Conservation (phyloP, 805 yeast genomes). For the Hemisphaericaspora nanyangensis region DNA sequence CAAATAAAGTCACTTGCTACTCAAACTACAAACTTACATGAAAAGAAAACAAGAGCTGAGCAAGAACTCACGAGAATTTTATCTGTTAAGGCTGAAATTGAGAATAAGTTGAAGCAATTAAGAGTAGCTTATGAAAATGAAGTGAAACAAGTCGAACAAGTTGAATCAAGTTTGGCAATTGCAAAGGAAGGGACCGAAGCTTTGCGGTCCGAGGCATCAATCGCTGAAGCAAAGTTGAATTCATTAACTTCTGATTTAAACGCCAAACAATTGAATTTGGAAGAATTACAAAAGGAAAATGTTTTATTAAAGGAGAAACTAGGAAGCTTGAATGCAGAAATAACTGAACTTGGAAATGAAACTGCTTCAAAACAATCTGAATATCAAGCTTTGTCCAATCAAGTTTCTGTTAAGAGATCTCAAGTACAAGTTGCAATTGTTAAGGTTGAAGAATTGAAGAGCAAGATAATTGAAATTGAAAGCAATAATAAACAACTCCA, state of each 20-base stretch:
- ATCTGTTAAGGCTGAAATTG: constrained; percentile 65
- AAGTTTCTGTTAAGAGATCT: constrained; percentile 61
- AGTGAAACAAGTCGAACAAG: constrained; percentile 67
- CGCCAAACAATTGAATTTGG: constrained; percentile 55
- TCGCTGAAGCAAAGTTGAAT: constrained; percentile 75
- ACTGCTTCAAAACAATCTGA: constrained; percentile 50
- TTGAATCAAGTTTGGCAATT: constrained; percentile 57
- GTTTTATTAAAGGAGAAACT: constrained; percentile 64
- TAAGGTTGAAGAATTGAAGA: constrained; percentile 37
- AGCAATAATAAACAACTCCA: constrained; percentile 18
- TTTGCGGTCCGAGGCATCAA: constrained; percentile 65
- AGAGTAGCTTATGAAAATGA: constrained; percentile 75
- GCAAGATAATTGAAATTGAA: constrained; percentile 24
- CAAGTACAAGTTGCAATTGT: constrained; percentile 66
- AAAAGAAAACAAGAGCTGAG: constrained; percentile 70
- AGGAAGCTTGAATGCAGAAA: constrained; percentile 62
- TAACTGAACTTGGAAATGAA: constrained; percentile 54
- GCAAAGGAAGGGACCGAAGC: constrained; percentile 66
- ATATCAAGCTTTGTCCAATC: constrained; percentile 57
- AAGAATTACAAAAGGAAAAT: constrained; percentile 67
- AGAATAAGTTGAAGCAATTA: constrained; percentile 62
- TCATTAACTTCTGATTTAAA: constrained; percentile 64
- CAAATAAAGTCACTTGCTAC: constrained; percentile 75
- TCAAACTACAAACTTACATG: constrained; percentile 69
- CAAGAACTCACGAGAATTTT: constrained; percentile 70